Conservation (phyloP, 1,139 yeast species). For the Magnusiomyces tetraspermus region DNA sequence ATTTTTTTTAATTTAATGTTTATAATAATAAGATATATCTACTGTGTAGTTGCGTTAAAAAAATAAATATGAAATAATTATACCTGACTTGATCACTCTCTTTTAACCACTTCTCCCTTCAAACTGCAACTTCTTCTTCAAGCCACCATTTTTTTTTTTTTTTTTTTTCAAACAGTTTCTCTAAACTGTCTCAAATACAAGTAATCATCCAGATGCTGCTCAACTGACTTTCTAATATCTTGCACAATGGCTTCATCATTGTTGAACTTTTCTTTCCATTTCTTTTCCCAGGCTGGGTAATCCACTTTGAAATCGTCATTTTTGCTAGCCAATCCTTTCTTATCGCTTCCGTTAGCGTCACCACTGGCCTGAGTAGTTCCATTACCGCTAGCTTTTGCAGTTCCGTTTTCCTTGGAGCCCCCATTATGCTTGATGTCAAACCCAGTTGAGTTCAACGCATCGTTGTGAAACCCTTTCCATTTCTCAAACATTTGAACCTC, state of each 20-base stretch:
- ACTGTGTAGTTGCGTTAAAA: no score
- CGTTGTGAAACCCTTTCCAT: constrained; percentile 29
- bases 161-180: no score
- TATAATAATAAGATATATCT: no score
- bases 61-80: no score
- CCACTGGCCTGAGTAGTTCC: no score
- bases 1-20: no score
- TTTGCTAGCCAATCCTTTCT: not conserved
- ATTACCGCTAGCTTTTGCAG: constrained; percentile 1
- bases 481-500: constrained; percentile 23
- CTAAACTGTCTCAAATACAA: constrained; percentile 17
- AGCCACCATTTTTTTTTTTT: no score
- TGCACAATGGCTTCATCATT: constrained; percentile 16
- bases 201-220: constrained; percentile 23
- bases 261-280: constrained; percentile 20
- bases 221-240: constrained; percentile 19
- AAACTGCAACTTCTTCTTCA: no score
- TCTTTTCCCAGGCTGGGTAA: constrained; percentile 20
- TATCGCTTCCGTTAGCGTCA: no score
- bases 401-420: not conserved
- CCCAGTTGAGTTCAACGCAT: constrained; percentile 24
- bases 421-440: constrained; percentile 14
- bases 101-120: no score
- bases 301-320: constrained; percentile 18
- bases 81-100: no score